These are phyloP conservation scores for Quercus mongolica DNA, from an alignment of 306 rosid species.

Conservation along the genomic window DNA sequence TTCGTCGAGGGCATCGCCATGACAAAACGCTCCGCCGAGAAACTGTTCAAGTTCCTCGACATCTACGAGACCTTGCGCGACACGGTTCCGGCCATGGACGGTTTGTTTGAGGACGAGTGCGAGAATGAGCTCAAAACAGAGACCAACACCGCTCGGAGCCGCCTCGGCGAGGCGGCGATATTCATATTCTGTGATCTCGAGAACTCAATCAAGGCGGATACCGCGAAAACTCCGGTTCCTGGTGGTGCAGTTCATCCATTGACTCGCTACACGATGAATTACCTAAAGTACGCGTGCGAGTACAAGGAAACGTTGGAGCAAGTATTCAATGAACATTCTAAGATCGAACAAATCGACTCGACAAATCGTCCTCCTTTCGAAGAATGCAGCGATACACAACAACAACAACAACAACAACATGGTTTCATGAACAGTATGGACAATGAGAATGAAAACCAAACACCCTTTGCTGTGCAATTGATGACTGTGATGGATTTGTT, in stretches of 20 bases:
- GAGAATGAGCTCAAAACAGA: conserved; percentile 39
- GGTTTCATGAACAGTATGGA: too few species aligned
- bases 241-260: conserved; percentile 53
- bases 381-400: not conserved
- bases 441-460: not conserved
- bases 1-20: conserved; percentile 54
- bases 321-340: conserved; percentile 43
- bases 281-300: conserved; percentile 31
- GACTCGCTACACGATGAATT: conserved; percentile 50
- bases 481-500: conserved; percentile 59
- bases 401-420: not conserved
- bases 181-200: conserved; percentile 38
- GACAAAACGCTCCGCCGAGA: conserved; percentile 58
- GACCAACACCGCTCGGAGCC: conserved; percentile 20
- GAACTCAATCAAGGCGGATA: conserved; percentile 30
- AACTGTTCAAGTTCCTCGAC: conserved; percentile 60
- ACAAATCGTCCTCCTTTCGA: conserved; percentile 25
- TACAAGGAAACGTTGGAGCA: conserved; percentile 46
- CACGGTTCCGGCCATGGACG: conserved; percentile 19
- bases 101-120: conserved; percentile 30
- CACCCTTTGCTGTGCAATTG: conserved; percentile 50
- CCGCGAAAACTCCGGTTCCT: conserved; percentile 30
- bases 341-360: conserved; percentile 44
- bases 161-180: conserved; percentile 44
- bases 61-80: conserved; percentile 59